Percentiles rank a stretch among this genome's conserved stretches.
Evolutionary conservation across 1,284 basidiomycete genomes (phyloP).

Genomic region (Phellinidium pouzarii): DNA sequence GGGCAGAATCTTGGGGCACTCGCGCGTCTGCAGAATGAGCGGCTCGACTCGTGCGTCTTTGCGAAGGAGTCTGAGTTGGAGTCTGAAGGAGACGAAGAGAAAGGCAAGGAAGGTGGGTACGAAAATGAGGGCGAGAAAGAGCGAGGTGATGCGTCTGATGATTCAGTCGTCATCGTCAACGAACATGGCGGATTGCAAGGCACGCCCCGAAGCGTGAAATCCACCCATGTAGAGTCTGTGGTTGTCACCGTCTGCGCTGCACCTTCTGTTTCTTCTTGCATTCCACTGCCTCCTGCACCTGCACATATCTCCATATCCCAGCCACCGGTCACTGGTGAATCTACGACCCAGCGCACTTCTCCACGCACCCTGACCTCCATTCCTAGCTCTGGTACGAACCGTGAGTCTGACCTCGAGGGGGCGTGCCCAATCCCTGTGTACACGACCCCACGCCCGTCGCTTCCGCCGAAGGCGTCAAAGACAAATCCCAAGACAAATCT

Average conservation of each 20-base stretch:
- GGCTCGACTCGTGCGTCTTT: slow-evolving; percentile 14
- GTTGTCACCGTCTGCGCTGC: neutral
- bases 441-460: slow-evolving; percentile 10
- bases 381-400: neutral
- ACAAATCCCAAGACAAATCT: no score
- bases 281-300: neutral
- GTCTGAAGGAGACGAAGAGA: neutral
- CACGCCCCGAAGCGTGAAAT: neutral
- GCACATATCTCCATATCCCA: neutral
- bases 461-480: slow-evolving; percentile 14
- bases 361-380: neutral
- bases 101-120: neutral
- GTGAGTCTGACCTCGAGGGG: neutral
- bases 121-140: neutral
- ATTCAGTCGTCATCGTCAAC: slow-evolving; percentile 15
- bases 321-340: neutral
- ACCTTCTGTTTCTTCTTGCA: neutral
- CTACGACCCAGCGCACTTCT: neutral
- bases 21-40: slow-evolving; percentile 13
- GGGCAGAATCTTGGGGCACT: neutral
- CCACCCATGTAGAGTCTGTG: no score
- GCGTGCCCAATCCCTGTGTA: slow-evolving; percentile 12
- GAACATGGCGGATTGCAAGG: neutral
- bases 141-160: slow-evolving; percentile 6
- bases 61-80: slow-evolving; percentile 1